phyloP scores from a whole-genome alignment of 768 basidiomycete species.

The Galerina marginata region DNA sequence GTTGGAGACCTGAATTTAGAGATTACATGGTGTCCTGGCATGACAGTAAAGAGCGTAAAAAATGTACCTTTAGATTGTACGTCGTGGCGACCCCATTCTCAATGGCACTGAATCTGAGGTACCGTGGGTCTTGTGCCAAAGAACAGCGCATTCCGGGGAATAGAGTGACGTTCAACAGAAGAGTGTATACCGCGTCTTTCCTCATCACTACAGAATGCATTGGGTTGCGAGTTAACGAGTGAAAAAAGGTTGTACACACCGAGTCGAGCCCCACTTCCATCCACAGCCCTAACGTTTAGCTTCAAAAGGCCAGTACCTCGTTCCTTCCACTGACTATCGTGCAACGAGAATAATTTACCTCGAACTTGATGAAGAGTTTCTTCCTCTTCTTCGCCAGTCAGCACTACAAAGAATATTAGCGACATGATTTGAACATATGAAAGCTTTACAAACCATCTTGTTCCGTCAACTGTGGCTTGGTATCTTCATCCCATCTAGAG shows the following conservation, averaged over 20 bases:
- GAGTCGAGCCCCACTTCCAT: constrained; percentile 73
- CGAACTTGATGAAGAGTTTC: constrained; percentile 77
- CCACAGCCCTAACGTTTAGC: constrained; percentile 67
- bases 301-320: constrained; percentile 74
- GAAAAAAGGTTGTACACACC: constrained; percentile 44
- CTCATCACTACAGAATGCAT: constrained; percentile 67
- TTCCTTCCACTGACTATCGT: constrained; percentile 77
- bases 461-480: constrained; percentile 60
- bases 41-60: constrained; percentile 4
- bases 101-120: constrained; percentile 76
- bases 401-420: constrained; percentile 45
- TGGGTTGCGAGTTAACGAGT: background rate
- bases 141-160: constrained; percentile 80
- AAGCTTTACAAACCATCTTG: constrained; percentile 61
- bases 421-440: background rate
- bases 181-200: constrained; percentile 80
- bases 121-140: constrained; percentile 79
- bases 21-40: background rate
- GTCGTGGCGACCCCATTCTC: constrained; percentile 65
- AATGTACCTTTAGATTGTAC: constrained; percentile 75
- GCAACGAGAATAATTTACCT: constrained; percentile 73
- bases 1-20: constrained; percentile 56
- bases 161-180: constrained; percentile 75
- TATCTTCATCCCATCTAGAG: constrained; percentile 52
- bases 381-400: constrained; percentile 85